Evolutionary conservation across 495 filamentous ascomycete genomes (phyloP).

Genomic region (Apiosordaria backusii): DNA sequence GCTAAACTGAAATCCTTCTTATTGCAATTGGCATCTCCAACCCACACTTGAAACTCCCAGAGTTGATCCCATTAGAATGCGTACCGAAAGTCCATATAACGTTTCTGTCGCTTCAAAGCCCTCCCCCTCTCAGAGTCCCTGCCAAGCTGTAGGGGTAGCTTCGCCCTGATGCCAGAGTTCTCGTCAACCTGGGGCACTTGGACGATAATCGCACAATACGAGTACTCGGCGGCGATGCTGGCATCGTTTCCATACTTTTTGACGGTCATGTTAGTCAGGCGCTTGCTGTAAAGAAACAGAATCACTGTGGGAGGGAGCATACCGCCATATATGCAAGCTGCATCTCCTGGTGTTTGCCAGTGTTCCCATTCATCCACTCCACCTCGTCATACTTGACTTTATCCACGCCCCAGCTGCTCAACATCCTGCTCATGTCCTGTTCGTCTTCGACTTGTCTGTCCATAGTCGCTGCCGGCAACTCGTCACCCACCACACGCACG

Average conservation of each 20-base stretch:
- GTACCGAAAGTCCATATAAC: no score
- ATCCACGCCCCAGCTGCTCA: not conserved
- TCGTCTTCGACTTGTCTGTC: not conserved
- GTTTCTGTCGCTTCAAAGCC: no score
- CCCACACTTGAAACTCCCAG: no score
- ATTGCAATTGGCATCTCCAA: no score
- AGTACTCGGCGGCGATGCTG: not conserved
- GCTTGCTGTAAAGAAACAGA: not conserved
- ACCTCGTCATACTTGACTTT: not conserved
- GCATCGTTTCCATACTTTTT: conserved; percentile 6
- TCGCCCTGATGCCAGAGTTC: not conserved
- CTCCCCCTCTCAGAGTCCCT: not conserved
- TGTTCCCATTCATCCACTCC: not conserved
- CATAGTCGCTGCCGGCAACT: not conserved
- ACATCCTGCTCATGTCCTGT: not conserved
- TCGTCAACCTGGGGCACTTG: not conserved
- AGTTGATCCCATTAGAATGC: no score
- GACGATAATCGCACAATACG: conserved; percentile 1
- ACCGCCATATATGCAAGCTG: not conserved
- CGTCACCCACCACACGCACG: not conserved
- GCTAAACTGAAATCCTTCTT: no score
- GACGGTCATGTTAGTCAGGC: not conserved
- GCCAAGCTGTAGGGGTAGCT: not conserved
- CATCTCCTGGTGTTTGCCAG: not conserved
- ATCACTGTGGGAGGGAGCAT: not conserved